phyloP scores from a whole-genome alignment of 176 grass and related monocot species.

The Urochloa ruziziensis region DNA sequence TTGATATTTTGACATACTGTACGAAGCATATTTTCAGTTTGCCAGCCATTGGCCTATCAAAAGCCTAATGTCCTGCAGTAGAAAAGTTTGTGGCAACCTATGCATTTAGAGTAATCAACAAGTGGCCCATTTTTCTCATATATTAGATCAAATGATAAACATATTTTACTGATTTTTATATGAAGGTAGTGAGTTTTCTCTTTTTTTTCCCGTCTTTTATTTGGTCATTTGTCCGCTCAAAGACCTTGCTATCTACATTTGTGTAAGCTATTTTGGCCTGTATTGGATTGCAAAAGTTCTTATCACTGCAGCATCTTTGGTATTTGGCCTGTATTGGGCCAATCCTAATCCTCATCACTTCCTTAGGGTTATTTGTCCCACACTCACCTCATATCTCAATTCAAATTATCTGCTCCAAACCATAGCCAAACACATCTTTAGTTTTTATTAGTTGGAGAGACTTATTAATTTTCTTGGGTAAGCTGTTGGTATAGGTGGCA shows the following conservation, averaged over 20 bases:
- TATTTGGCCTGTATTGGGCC: not conserved
- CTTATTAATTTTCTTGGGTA: constrained; percentile 23
- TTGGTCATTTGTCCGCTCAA: not conserved
- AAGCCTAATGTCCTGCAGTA: not conserved
- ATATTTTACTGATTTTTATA: not conserved
- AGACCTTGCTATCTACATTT: not conserved
- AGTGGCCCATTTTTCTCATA: not conserved
- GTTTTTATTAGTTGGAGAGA: not conserved
- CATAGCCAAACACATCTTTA: not conserved
- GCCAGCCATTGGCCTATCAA: not conserved
- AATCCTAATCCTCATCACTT: not conserved
- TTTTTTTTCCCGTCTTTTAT: not conserved
- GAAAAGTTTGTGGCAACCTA: not conserved
- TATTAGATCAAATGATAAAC: constrained; percentile 4
- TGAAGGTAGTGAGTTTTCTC: not conserved
- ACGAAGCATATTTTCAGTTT: not conserved
- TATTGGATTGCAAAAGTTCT: not conserved
- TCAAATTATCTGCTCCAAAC: not conserved
- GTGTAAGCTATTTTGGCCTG: not conserved
- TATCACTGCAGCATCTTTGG: not conserved
- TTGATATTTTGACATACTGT: not conserved
- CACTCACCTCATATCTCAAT: not conserved
- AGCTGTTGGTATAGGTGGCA: not conserved
- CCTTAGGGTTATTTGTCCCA: not conserved
- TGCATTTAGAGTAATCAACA: not conserved